Percentiles rank a stretch among this genome's conserved stretches.
phyloP scores from a whole-genome alignment of 352 stramenopile genomes.

The Phytophthora pinifolia region DNA sequence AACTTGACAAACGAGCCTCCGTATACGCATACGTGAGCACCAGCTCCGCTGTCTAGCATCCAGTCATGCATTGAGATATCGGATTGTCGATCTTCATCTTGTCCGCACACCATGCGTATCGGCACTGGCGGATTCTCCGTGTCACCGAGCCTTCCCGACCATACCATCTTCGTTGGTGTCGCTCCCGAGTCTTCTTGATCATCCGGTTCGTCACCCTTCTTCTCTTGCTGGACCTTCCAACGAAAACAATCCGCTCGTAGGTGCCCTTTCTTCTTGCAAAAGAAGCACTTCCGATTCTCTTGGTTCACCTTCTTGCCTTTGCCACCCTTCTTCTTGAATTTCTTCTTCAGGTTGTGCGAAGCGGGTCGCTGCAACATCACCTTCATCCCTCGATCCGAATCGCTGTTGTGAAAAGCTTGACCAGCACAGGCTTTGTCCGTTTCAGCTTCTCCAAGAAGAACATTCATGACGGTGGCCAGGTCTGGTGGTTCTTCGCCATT shows the following conservation, averaged over 20 bases:
- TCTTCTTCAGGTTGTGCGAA: no score
- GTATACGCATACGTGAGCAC: neutral
- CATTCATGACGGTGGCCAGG: no score
- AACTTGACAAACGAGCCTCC: neutral
- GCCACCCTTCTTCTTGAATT: no score
- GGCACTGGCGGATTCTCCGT: slow-evolving; percentile 9
- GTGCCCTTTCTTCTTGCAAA: slow-evolving; percentile 10
- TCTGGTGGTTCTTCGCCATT: neutral
- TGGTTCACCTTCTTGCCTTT: no score
- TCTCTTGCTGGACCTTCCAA: slow-evolving; percentile 3
- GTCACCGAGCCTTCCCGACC: slow-evolving; percentile 2
- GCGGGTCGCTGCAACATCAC: no score
- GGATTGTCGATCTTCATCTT: no score
- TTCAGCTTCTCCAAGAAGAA: no score
- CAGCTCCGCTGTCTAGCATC: slow-evolving; percentile 9
- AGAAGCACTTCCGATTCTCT: slow-evolving; percentile 7
- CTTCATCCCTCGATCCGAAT: no score
- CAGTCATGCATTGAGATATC: slow-evolving; percentile 1
- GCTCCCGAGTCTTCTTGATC: no score
- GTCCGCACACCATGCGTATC: slow-evolving; percentile 6
- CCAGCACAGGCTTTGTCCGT: no score
- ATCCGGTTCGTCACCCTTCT: neutral
- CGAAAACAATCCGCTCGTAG: slow-evolving; percentile 4
- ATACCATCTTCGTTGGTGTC: slow-evolving; percentile 10
- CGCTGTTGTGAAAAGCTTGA: no score